A percentile compares a stretch with the other conserved stretches of the same genome.
Conservation (phyloP, 257 asterid species). For the Nicotiana noctiflora region DNA sequence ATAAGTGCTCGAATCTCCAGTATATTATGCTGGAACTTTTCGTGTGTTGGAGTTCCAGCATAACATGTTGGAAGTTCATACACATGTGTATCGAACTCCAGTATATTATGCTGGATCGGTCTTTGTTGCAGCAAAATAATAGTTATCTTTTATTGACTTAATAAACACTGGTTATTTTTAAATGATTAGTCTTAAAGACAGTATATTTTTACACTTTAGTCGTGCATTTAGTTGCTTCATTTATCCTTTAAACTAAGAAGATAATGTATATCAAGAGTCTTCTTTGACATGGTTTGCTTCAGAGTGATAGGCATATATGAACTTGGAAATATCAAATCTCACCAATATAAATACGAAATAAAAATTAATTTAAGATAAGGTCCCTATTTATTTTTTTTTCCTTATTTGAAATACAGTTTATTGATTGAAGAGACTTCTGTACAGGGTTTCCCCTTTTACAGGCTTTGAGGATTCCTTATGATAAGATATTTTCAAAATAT, state of each 20-base stretch:
- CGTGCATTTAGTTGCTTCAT: not conserved
- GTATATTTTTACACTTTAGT: too few species aligned
- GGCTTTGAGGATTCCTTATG: not conserved
- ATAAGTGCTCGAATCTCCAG: too few species aligned
- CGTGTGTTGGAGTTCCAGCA: too few species aligned
- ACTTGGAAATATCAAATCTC: not conserved
- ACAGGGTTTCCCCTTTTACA: not conserved
- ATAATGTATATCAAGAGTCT: not conserved
- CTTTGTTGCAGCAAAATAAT: too few species aligned
- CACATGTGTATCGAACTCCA: too few species aligned
- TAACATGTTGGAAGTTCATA: too few species aligned
- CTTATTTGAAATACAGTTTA: not conserved
- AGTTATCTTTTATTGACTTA: too few species aligned
- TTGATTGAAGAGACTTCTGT: not conserved
- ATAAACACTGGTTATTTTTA: too few species aligned
- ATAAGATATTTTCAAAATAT: not conserved
- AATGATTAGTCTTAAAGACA: too few species aligned
- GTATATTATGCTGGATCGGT: too few species aligned
- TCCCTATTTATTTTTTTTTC: not conserved
- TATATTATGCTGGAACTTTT: too few species aligned
- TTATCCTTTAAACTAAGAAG: not conserved
- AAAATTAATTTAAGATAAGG: not conserved
- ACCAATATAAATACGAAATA: not conserved
- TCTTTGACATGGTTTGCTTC: too few species aligned
- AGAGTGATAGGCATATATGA: not conserved